These are phyloP conservation scores for Agroathelia rolfsii DNA, from an alignment of 1,284 basidiomycete species.

Conservation along the genomic window DNA sequence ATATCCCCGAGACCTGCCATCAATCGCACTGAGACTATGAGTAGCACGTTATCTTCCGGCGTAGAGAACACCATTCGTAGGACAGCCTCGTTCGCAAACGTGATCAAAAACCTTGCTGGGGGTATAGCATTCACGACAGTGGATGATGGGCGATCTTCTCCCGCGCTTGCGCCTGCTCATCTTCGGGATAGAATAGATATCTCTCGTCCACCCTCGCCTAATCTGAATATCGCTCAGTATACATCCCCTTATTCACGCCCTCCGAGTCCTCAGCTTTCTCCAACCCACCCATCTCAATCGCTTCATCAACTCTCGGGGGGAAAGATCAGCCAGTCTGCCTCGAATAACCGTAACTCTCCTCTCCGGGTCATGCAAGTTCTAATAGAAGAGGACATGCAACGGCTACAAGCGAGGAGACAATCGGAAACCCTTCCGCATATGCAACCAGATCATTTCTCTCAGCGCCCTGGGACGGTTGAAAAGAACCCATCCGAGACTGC, in stretches of 20 bases:
- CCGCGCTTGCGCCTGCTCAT: conserved; percentile 23
- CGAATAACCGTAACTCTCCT: no score
- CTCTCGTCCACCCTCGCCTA: conserved; percentile 68
- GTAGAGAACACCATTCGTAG: conserved; percentile 64
- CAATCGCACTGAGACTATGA: conserved; percentile 52
- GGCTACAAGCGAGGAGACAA: conserved; percentile 61
- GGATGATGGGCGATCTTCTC: conserved; percentile 44
- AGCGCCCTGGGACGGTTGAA: no score
- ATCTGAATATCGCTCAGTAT: conserved; percentile 66
- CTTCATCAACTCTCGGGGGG: conserved; percentile 22
- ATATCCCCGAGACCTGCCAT: conserved; percentile 33
- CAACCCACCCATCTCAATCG: conserved; percentile 15
- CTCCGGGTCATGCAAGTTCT: conserved; percentile 78
- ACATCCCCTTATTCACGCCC: conserved; percentile 61
- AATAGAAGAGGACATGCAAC: conserved; percentile 86
- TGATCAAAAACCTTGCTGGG: conserved; percentile 69
- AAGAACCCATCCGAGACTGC: no score
- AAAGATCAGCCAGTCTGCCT: conserved; percentile 38
- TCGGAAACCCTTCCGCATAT: conserved; percentile 28
- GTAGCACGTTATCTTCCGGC: conserved; percentile 44
- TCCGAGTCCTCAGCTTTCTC: conserved; percentile 25
- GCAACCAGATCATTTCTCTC: no score
- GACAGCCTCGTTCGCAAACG: conserved; percentile 78
- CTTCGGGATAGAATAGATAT: conserved; percentile 29
- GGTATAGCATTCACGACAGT: conserved; percentile 49